phyloP scores from a whole-genome alignment of 257 asterid species.

The Solanum pinnatisectum region DNA sequence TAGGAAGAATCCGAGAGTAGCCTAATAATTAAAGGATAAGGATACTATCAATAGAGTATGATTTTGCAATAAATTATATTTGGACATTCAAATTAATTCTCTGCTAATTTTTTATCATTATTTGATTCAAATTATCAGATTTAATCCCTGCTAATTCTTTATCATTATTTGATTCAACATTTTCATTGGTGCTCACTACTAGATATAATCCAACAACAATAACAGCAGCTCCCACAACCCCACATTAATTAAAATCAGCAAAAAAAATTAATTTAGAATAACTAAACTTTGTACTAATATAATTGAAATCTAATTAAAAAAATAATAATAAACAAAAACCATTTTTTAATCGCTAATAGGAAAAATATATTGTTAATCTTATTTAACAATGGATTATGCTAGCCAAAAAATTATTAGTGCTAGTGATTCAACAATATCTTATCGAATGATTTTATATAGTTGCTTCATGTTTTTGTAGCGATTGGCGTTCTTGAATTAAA shows the following conservation, averaged over 20 bases:
- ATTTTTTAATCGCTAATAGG: not conserved
- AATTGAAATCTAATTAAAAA: not conserved
- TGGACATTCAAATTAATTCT: not conserved
- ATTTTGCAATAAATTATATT: no score
- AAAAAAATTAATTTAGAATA: not conserved
- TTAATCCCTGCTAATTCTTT: not conserved
- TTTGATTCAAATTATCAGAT: not conserved
- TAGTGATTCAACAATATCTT: not conserved
- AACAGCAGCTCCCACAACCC: slow-evolving; percentile 21
- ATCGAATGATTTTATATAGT: not conserved
- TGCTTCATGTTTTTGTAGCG: no score
- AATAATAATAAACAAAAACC: not conserved
- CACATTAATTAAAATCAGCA: not conserved
- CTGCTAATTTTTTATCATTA: not conserved
- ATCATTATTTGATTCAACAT: not conserved
- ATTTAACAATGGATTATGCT: not conserved
- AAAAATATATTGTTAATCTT: not conserved
- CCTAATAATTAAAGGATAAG: no score
- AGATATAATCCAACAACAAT: slow-evolving; percentile 29
- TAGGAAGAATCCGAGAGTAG: no score
- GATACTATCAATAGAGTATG: no score
- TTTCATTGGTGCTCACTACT: not conserved
- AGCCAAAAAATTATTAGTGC: not conserved
- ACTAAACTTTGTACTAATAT: not conserved
- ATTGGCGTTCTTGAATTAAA: no score